A percentile compares a stretch with the other conserved stretches of the same genome.
These are phyloP conservation scores for Apophysomyces trapeziformis DNA, from an alignment of 371 early-diverging fungal genomes.

Conservation along the genomic window DNA sequence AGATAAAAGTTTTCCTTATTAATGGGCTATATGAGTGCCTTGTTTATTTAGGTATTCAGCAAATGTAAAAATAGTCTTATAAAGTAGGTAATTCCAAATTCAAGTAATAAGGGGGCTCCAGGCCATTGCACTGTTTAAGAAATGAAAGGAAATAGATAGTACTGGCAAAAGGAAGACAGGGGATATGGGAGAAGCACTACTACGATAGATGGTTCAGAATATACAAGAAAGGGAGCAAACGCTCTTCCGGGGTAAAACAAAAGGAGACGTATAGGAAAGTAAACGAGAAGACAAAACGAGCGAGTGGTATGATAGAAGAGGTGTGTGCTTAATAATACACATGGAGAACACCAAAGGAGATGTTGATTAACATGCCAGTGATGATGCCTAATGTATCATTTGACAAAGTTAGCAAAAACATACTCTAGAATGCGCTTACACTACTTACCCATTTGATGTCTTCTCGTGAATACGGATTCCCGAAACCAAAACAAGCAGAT, in stretches of 20 bases:
- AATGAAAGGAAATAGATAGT: background rate
- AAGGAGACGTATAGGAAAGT: background rate
- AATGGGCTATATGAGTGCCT: no score
- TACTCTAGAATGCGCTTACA: background rate
- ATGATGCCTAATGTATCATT: conserved; percentile 45
- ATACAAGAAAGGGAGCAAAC: conserved; percentile 2
- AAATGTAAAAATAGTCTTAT: no score
- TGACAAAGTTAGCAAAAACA: background rate
- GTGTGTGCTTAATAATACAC: conserved; percentile 46
- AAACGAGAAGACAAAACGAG: background rate
- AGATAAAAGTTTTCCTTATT: no score
- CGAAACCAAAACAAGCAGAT: conserved; percentile 71
- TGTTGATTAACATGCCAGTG: conserved; percentile 69
- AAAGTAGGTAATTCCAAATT: no score
- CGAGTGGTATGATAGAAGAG: background rate
- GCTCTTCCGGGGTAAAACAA: background rate
- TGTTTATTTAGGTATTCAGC: no score
- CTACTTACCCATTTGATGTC: conserved; percentile 68
- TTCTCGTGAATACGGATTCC: conserved; percentile 65
- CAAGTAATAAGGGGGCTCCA: background rate
- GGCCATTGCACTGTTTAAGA: conserved; percentile 1
- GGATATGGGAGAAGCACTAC: background rate
- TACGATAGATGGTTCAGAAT: background rate
- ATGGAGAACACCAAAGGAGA: conserved; percentile 68
- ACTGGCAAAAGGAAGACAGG: background rate